Conservation (phyloP, 2,329 filamentous ascomycete species). For the Penicillium glabrum region DNA sequence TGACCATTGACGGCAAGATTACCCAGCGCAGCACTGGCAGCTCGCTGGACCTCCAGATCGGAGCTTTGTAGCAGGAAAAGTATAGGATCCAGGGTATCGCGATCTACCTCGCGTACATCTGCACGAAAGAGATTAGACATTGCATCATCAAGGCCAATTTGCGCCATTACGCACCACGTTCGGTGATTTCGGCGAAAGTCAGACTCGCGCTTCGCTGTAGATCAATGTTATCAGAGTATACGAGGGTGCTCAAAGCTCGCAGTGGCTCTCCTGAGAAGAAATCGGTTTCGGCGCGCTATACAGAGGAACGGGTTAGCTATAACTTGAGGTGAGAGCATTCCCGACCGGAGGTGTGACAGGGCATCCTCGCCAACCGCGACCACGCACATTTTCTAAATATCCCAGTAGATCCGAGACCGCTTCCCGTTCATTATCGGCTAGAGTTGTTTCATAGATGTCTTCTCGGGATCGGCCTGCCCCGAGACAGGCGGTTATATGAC, state of each 20-base stretch:
- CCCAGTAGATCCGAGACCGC: constrained; percentile 92
- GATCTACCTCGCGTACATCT: constrained; percentile 97
- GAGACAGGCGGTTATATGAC: constrained; percentile 44
- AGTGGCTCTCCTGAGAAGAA: constrained; percentile 97
- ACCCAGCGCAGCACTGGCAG: constrained; percentile 90
- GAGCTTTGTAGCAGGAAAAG: constrained; percentile 91
- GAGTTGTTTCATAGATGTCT: constrained; percentile 78
- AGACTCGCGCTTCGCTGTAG: constrained; percentile 94
- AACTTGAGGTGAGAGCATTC: neutral
- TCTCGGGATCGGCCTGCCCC: constrained; percentile 71
- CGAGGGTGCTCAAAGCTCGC: constrained; percentile 87
- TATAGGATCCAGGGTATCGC: constrained; percentile 92
- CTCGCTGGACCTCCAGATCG: constrained; percentile 95
- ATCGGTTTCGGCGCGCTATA: constrained; percentile 88
- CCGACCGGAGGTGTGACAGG: neutral
- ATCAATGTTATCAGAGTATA: constrained; percentile 98
- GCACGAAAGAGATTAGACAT: constrained; percentile 17
- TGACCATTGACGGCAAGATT: constrained; percentile 96
- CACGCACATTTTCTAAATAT: constrained; percentile 89
- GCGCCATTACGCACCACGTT: constrained; percentile 68
- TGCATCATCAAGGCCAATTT: constrained; percentile 1
- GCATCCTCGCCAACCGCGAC: neutral
- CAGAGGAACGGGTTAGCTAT: constrained; percentile 3
- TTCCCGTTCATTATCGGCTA: constrained; percentile 95
- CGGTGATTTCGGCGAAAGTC: constrained; percentile 98